Conservation (phyloP, 164 flowering plant genomes). For the Saururus chinensis region DNA sequence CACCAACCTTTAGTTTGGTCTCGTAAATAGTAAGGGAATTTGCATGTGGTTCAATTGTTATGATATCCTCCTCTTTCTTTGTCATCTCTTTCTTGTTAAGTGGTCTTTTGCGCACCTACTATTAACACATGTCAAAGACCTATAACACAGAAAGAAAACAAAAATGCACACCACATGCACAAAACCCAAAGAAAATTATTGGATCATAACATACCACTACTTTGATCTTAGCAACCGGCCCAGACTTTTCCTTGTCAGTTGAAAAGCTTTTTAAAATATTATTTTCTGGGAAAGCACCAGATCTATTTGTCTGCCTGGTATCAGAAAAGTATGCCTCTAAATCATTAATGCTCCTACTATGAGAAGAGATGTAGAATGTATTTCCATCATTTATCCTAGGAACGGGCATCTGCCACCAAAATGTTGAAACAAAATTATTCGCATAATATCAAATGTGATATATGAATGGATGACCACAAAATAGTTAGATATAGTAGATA, state of each 20-base stretch:
- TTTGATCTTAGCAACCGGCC: conserved; percentile 78
- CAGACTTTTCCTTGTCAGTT: conserved; percentile 51
- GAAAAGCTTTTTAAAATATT: conserved; percentile 42
- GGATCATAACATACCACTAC: conserved; percentile 57
- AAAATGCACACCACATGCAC: not conserved
- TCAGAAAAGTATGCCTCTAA: conserved; percentile 40
- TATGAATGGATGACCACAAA: not conserved
- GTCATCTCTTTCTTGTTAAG: conserved; percentile 66
- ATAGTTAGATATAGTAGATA: not conserved
- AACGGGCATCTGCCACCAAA: conserved; percentile 35
- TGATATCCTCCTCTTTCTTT: conserved; percentile 78
- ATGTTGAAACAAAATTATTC: not conserved
- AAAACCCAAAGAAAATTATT: not conserved
- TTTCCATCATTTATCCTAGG: conserved; percentile 31
- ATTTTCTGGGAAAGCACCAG: conserved; percentile 41
- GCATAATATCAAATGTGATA: not conserved
- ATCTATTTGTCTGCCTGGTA: conserved; percentile 33
- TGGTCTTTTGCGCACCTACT: conserved; percentile 90
- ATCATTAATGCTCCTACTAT: conserved; percentile 74
- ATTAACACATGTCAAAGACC: not conserved
- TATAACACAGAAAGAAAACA: not conserved
- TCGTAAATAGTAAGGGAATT: conserved; percentile 78
- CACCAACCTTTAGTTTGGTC: conserved; percentile 73
- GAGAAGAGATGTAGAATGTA: conserved; percentile 31
- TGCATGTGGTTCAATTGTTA: conserved; percentile 42